Base-by-base conservation (phyloP, 139 green algal genomes). In the Chlamydomonas asymmetrica region DNA sequence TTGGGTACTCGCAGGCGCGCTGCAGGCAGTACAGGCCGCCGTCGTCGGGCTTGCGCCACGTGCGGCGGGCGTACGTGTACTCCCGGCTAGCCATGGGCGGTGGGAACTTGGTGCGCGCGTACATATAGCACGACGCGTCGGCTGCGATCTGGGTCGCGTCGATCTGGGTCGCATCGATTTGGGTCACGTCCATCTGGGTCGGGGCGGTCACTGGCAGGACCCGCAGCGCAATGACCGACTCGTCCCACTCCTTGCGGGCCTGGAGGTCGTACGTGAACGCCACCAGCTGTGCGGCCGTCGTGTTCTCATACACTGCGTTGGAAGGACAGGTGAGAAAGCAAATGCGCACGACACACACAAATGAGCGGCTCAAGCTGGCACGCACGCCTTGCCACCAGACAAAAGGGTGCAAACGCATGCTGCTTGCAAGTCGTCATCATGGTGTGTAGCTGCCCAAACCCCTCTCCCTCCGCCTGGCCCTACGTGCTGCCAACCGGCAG, bases 51-150 rank as follows among this genome's bases (percentile, higher is more conserved):
- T 81, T 84, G 63, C 79, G 66, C 89, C 89, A 94, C 34, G 89
- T 84, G 25, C 90, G 87, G 31, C 90, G 82, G 2, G 75, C 89
- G 65, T 94, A 95, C 6, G 86, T 61, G 72, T 95, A 95, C 23
- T 86, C 76, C 0, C 90, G 76, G 0, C 69, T 39, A 0, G 84
- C 86, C 89, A 94, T 88, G 40, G 90, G 90, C 38, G 84, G 80
- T 0, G 90, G 90, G 71, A 94, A 94, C 45, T 86, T 84, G 7
- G 80, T 82, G 69, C 82, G 65, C 29, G 86, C 57, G 70, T 90
- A 85, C 66, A 92, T 76, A 70, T 83, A 80, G 18, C 32, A 78
- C 20, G 79, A 84, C 60, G 85, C 80, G 45, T 27, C 40, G 31
- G 29, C 9, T n/a, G n/a, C n/a, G n/a, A n/a, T n/a, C n/a, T n/a